phyloP scores from a whole-genome alignment of 169 alveolate genomes.

The Pseudocohnilembus persalinus region DNA sequence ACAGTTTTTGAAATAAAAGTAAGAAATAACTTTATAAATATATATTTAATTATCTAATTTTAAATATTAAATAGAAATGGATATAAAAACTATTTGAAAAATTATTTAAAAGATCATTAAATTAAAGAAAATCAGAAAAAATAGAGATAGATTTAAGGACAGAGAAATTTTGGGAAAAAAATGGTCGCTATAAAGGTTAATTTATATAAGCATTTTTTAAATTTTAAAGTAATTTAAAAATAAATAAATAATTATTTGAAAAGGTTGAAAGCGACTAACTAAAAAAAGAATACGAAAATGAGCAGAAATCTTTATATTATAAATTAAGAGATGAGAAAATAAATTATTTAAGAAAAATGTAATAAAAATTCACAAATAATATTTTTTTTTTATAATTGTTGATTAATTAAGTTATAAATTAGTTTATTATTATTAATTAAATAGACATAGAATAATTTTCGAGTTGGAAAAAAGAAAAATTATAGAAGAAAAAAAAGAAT shows the following conservation, averaged over 20 bases:
- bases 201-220: background rate
- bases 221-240: background rate
- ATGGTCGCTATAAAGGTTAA: background rate
- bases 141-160: slow-evolving; percentile 4
- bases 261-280: slow-evolving; percentile 9
- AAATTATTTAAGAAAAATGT: slow-evolving; percentile 40
- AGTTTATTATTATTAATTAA: background rate
- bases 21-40: too few species aligned
- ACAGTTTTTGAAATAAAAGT: slow-evolving; percentile 4
- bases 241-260: background rate
- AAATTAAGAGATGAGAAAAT: slow-evolving; percentile 37
- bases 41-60: too few species aligned
- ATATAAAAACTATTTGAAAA: slow-evolving; percentile 25
- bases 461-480: slow-evolving; percentile 39
- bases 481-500: slow-evolving; percentile 36
- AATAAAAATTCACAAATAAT: background rate
- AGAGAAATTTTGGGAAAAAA: background rate
- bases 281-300: slow-evolving; percentile 30
- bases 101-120: slow-evolving; percentile 8
- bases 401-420: too few species aligned
- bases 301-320: slow-evolving; percentile 19
- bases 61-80: slow-evolving; percentile 6
- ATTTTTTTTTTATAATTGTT: too few species aligned
- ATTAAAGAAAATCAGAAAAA: background rate
- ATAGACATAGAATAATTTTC: slow-evolving; percentile 30